phyloP scores from a whole-genome alignment of 2,329 filamentous ascomycete genomes.

The Coniosporium tulheliwenetii region DNA sequence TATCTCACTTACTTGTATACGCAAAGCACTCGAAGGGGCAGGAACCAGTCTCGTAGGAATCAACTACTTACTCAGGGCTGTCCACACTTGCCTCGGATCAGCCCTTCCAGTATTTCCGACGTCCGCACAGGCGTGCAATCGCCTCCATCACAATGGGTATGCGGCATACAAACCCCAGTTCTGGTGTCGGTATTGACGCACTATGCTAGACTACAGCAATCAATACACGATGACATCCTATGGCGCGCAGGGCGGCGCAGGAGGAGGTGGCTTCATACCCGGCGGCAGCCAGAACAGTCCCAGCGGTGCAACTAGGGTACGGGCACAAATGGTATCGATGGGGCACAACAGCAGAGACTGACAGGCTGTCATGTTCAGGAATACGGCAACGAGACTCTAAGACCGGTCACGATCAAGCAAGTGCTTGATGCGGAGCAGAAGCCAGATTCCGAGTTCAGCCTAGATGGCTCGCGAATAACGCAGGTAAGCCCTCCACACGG shows the following conservation, averaged over 20 bases:
- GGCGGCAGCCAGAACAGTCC: slow-evolving; percentile 31
- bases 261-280: slow-evolving; percentile 46
- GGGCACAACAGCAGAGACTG: not conserved
- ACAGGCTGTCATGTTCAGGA: slow-evolving; percentile 20
- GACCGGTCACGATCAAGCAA: slow-evolving; percentile 92
- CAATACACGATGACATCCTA: slow-evolving; percentile 40
- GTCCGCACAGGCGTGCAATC: no score
- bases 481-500: slow-evolving; percentile 22
- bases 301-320: slow-evolving; percentile 16
- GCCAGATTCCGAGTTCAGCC: slow-evolving; percentile 61
- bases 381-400: slow-evolving; percentile 70
- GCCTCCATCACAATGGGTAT: slow-evolving; percentile 8
- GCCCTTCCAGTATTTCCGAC: no score
- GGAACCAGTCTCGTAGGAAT: no score
- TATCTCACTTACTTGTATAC: no score
- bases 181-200: not conserved
- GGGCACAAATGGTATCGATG: not conserved
- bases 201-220: slow-evolving; percentile 20
- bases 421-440: slow-evolving; percentile 70
- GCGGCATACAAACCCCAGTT: not conserved
- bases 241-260: slow-evolving; percentile 36
- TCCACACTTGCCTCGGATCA: no score
- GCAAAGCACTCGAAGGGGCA: no score
- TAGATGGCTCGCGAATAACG: slow-evolving; percentile 61
- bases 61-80: no score